Evolutionary conservation across 2,329 filamentous ascomycete genomes (phyloP).

Genomic region (Teratosphaeria zuluensis): DNA sequence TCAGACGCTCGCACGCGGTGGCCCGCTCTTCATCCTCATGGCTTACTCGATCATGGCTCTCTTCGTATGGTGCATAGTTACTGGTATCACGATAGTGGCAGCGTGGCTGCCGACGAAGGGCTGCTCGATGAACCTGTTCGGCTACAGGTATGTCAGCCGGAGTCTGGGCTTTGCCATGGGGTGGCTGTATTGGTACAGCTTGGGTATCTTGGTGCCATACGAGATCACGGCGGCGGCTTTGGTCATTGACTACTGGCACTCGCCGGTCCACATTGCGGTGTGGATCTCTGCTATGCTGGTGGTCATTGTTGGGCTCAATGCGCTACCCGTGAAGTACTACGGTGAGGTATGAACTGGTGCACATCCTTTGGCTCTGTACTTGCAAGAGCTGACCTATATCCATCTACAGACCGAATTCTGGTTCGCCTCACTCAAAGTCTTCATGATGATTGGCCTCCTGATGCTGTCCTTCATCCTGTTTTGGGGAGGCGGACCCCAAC

Average conservation of each 20-base stretch:
- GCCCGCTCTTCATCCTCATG: slow-evolving; percentile 34
- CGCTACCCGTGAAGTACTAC: slow-evolving; percentile 40
- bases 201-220: slow-evolving; percentile 30
- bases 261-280: slow-evolving; percentile 30
- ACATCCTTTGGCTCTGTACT: not conserved
- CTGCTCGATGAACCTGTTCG: slow-evolving; percentile 41
- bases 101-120: slow-evolving; percentile 49
- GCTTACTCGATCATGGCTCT: slow-evolving; percentile 33
- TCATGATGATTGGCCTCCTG: slow-evolving; percentile 42
- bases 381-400: not conserved
- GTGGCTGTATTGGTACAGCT: slow-evolving; percentile 32
- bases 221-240: slow-evolving; percentile 29
- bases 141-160: slow-evolving; percentile 34
- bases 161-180: slow-evolving; percentile 38
- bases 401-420: slow-evolving; percentile 24
- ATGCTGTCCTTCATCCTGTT: slow-evolving; percentile 46
- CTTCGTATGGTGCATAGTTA: slow-evolving; percentile 37
- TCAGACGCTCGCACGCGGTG: slow-evolving; percentile 26
- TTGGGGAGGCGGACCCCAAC: slow-evolving; percentile 46
- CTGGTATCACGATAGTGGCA: slow-evolving; percentile 46
- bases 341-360: slow-evolving; percentile 27
- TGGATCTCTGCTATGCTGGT: slow-evolving; percentile 31
- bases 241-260: slow-evolving; percentile 27
- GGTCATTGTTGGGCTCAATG: slow-evolving; percentile 35
- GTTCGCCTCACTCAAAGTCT: slow-evolving; percentile 40